Percentiles rank a stretch among this genome's conserved stretches.
Conservation (phyloP, 139 green algal species). For the Eudorina sp. region DNA sequence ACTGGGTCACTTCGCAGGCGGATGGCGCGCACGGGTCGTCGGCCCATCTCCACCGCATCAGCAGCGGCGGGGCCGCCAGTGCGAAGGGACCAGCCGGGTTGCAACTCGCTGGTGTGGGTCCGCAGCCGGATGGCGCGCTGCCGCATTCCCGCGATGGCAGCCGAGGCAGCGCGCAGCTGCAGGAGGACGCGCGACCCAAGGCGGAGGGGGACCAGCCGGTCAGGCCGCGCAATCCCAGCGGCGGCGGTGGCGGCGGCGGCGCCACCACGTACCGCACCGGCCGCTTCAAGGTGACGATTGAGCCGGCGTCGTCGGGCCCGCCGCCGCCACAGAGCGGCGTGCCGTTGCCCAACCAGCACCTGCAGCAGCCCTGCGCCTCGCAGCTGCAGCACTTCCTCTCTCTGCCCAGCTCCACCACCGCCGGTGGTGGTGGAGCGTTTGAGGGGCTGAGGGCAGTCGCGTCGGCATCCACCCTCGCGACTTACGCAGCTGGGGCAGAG, state of each 20-base stretch:
- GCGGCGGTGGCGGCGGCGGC: neutral
- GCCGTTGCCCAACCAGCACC: neutral
- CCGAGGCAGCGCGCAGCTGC: neutral
- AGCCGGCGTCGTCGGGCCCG: neutral
- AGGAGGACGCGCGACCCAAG: neutral
- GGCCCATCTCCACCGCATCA: neutral
- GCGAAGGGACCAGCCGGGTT: too few relatives aligned
- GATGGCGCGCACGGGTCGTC: neutral
- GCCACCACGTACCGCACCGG: constrained; percentile 24
- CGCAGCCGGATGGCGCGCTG: neutral
- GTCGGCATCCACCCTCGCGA: too few relatives aligned
- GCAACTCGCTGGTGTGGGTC: too few relatives aligned
- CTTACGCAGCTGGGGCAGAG: too few relatives aligned
- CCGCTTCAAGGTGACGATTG: constrained; percentile 54
- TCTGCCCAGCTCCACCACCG: too few relatives aligned
- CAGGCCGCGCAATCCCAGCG: neutral
- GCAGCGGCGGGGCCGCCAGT: neutral
- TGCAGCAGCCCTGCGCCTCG: neutral
- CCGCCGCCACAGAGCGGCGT: neutral
- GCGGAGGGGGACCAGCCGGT: neutral
- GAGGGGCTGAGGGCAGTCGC: too few relatives aligned
- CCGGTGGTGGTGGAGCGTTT: too few relatives aligned
- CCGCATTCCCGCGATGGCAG: neutral
- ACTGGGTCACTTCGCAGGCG: neutral
- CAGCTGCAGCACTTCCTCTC: constrained; percentile 1